A percentile compares a stretch with the other conserved stretches of the same genome.
Evolutionary conservation across 768 basidiomycete genomes (phyloP).

Genomic region (Candolleomyces eurysporus): DNA sequence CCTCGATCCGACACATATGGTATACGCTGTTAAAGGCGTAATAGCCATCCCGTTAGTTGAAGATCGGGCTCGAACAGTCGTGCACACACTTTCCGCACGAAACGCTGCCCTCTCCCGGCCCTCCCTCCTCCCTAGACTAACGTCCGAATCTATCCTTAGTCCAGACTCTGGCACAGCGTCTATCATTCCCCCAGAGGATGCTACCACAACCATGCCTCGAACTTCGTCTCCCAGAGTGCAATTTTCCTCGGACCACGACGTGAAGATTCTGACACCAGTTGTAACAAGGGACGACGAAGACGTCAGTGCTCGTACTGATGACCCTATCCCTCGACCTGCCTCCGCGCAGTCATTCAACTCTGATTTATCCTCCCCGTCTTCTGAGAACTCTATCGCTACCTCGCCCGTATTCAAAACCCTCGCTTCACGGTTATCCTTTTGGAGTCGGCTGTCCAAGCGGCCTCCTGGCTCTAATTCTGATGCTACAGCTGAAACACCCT

Average conservation of each 20-base stretch:
- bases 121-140: conserved; percentile 38
- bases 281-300: conserved; percentile 15
- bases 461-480: neutral
- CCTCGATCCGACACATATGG: conserved; percentile 55
- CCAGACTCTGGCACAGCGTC: conserved; percentile 12
- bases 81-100: conserved; percentile 53
- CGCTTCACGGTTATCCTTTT: conserved; percentile 69
- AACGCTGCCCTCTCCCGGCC: conserved; percentile 43
- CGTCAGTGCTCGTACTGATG: neutral
- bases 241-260: conserved; percentile 47
- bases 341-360: conserved; percentile 46
- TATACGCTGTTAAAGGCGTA: conserved; percentile 70
- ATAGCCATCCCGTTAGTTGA: conserved; percentile 70
- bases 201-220: conserved; percentile 8
- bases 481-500: neutral
- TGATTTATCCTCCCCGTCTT: conserved; percentile 54
- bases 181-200: conserved; percentile 5
- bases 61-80: conserved; percentile 52
- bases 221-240: conserved; percentile 43
- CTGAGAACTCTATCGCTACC: conserved; percentile 41
- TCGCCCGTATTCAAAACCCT: conserved; percentile 62
- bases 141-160: conserved; percentile 1
- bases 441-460: conserved; percentile 61
- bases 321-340: conserved; percentile 28
- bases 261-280: conserved; percentile 36